phyloP scores from a whole-genome alignment of 441 rosid species.

The Croton laevigatus region DNA sequence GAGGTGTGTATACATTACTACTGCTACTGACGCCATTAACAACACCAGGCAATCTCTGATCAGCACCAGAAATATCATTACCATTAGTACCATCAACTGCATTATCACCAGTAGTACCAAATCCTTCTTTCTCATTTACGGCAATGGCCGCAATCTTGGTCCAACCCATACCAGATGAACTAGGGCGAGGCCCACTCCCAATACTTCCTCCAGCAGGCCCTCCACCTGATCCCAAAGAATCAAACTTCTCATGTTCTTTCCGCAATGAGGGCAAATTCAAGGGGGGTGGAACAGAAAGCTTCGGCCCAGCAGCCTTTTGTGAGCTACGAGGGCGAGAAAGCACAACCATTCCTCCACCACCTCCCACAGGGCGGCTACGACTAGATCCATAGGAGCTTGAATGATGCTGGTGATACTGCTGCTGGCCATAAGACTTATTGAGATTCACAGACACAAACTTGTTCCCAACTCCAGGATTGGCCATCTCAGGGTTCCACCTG shows the following conservation, averaged over 20 bases:
- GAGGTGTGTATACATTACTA: conserved; percentile 48
- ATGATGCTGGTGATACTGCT: conserved; percentile 40
- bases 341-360: conserved; percentile 84
- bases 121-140: conserved; percentile 56
- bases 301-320: conserved; percentile 76
- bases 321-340: conserved; percentile 91
- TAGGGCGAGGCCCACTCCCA: conserved; percentile 70
- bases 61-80: conserved; percentile 33
- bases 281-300: conserved; percentile 99
- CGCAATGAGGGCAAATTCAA: conserved; percentile 90
- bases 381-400: conserved; percentile 37
- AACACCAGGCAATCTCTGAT: conserved; percentile 35
- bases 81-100: background rate
- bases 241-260: conserved; percentile 86
- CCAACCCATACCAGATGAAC: conserved; percentile 89
- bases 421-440: conserved; percentile 91
- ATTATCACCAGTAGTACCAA: conserved; percentile 27
- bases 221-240: conserved; percentile 58
- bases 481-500: conserved; percentile 63
- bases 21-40: conserved; percentile 42
- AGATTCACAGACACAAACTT: conserved; percentile 82
- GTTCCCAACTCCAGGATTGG: conserved; percentile 80
- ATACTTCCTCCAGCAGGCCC: conserved; percentile 67
- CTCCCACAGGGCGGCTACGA: conserved; percentile 47
- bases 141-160: conserved; percentile 60